Conservation (phyloP, 1,139 yeast species). For the Barnettozyma hawaiiensis region DNA sequence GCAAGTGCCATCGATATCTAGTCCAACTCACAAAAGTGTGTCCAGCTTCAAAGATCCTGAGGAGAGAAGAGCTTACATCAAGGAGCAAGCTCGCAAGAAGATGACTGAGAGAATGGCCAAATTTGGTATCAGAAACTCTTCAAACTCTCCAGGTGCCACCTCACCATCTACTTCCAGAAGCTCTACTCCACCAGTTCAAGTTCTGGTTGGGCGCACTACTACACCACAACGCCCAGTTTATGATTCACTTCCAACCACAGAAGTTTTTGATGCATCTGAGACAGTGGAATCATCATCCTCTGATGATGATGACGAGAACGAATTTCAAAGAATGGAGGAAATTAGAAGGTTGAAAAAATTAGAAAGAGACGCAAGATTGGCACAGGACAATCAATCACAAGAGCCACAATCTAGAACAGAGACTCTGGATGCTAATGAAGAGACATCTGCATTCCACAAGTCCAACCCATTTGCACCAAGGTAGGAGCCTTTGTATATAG, state of each 20-base stretch:
- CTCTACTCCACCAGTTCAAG: constrained; percentile 17
- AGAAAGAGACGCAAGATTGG: constrained; percentile 21
- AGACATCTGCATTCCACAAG: constrained; percentile 7
- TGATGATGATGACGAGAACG: constrained; percentile 24
- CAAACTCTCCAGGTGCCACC: constrained; percentile 12
- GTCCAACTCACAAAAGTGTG: constrained; percentile 11
- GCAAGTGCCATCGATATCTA: constrained; percentile 1
- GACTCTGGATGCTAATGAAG: background rate
- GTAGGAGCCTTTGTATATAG: background rate
- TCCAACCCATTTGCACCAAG: constrained; percentile 14
- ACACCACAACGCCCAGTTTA: constrained; percentile 27
- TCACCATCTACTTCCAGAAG: background rate
- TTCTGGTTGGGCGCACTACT: constrained; percentile 9
- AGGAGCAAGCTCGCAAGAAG: constrained; percentile 85
- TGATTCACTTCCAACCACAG: constrained; percentile 10
- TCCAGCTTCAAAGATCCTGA: constrained; percentile 38
- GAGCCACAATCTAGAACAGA: background rate
- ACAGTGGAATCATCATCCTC: constrained; percentile 11
- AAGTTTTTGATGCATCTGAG: background rate
- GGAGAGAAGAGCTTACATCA: constrained; percentile 77
- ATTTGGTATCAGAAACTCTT: constrained; percentile 49
- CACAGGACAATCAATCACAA: constrained; percentile 1
- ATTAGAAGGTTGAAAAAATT: constrained; percentile 20
- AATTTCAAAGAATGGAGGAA: constrained; percentile 23
- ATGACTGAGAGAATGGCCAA: constrained; percentile 89